Conservation (phyloP, 2,329 filamentous ascomycete species). For the Pseudogymnoascus sp. region DNA sequence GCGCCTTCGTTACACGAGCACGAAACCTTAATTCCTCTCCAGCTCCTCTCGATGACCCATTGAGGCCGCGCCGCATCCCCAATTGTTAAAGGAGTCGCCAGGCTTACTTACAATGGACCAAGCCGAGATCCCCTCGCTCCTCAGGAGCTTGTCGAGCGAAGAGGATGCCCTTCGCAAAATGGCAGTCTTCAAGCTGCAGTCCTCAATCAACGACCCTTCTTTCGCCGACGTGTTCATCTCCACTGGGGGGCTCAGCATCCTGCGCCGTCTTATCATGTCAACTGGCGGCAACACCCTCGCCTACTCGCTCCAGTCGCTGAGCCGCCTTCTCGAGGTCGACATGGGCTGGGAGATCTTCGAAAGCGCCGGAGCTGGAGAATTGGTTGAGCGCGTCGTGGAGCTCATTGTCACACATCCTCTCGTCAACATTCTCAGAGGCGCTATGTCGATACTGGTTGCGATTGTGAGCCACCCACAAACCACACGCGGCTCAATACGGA, state of each 20-base stretch:
- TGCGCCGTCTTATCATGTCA: constrained; percentile 75
- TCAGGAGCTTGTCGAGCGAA: constrained; percentile 55
- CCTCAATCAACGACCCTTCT: constrained; percentile 86
- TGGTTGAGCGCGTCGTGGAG: constrained; percentile 73
- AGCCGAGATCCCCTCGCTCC: constrained; percentile 56
- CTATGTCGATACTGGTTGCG: constrained; percentile 92
- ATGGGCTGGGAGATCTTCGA: constrained; percentile 94
- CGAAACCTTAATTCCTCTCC: neutral
- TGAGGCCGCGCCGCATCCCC: neutral
- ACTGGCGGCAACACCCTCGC: constrained; percentile 89
- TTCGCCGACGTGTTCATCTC: constrained; percentile 96
- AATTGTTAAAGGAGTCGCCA: neutral
- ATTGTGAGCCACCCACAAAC: constrained; percentile 79
- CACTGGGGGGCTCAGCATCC: constrained; percentile 71
- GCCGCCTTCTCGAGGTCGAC: constrained; percentile 82
- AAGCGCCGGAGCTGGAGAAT: constrained; percentile 49
- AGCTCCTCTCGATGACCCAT: constrained; percentile 1
- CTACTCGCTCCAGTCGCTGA: constrained; percentile 85
- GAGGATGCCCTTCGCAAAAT: constrained; percentile 94
- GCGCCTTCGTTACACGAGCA: neutral
- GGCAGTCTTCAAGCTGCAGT: constrained; percentile 97
- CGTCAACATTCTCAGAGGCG: constrained; percentile 92
- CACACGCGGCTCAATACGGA: constrained; percentile 34
- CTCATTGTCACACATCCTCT: constrained; percentile 90
- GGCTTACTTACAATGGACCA: constrained; percentile 45